A percentile compares a stretch with the other conserved stretches of the same genome.
Conservation (phyloP, 2,329 filamentous ascomycete species). For the Penicillium digitatum region DNA sequence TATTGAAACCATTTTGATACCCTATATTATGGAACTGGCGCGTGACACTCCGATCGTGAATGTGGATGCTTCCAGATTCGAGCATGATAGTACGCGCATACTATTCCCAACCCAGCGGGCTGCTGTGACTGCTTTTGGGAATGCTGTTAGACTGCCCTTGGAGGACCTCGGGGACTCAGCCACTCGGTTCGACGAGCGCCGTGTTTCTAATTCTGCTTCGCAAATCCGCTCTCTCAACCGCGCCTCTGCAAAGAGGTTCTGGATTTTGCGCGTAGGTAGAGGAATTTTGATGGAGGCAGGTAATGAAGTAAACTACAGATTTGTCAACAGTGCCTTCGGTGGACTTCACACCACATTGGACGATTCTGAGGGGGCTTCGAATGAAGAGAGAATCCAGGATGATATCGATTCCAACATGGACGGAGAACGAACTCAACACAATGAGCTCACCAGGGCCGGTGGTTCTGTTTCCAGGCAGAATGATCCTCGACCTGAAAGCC, state of each 20-base stretch:
- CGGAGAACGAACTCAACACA: conserved; percentile 41
- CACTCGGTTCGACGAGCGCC: conserved; percentile 23
- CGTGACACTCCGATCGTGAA: conserved; percentile 50
- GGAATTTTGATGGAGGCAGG: conserved; percentile 57
- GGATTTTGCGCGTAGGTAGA: conserved; percentile 58
- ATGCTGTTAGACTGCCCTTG: conserved; percentile 52
- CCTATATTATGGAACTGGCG: conserved; percentile 56
- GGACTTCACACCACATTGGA: conserved; percentile 49
- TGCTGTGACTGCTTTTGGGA: conserved; percentile 56
- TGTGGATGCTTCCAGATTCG: conserved; percentile 57
- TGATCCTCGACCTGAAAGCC: not conserved
- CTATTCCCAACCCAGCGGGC: conserved; percentile 52
- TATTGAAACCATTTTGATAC: conserved; percentile 56
- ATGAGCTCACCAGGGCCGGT: conserved; percentile 27
- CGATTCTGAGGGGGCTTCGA: conserved; percentile 34
- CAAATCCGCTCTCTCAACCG: conserved; percentile 34
- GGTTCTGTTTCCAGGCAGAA: not conserved
- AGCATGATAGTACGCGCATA: conserved; percentile 51
- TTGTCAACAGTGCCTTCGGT: conserved; percentile 59
- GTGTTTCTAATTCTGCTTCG: conserved; percentile 18
- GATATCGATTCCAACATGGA: conserved; percentile 48
- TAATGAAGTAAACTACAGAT: conserved; percentile 53
- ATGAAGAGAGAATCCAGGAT: conserved; percentile 46
- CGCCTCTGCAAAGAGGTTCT: conserved; percentile 46
- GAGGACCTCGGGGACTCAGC: conserved; percentile 47